These are phyloP conservation scores for Aspergillus panamensis DNA, from an alignment of 495 filamentous ascomycete species.

Conservation along the genomic window DNA sequence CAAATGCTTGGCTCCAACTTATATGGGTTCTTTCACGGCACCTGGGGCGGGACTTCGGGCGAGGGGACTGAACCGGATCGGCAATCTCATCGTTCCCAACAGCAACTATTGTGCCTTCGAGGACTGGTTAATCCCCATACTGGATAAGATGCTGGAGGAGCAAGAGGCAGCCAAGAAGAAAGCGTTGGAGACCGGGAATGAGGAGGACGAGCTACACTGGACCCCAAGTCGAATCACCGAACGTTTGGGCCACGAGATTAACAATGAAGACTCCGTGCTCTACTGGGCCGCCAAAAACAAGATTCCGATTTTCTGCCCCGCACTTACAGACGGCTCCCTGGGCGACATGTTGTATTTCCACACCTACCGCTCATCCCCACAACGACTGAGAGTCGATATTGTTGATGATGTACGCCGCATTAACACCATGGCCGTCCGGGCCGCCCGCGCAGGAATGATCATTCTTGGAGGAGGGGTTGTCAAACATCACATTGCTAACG, in stretches of 20 bases:
- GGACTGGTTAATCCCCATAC: conserved; percentile 91
- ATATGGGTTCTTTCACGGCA: conserved; percentile 78
- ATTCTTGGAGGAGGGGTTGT: conserved; percentile 89
- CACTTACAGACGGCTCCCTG: conserved; percentile 87
- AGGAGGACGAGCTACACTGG: conserved; percentile 75
- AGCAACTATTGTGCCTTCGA: conserved; percentile 96
- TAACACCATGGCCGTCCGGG: conserved; percentile 82
- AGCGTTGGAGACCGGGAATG: conserved; percentile 43
- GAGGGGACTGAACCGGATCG: conserved; percentile 90
- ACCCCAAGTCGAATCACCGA: conserved; percentile 85
- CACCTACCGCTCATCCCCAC: conserved; percentile 79
- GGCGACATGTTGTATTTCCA: conserved; percentile 99
- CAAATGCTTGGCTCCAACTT: conserved; percentile 93
- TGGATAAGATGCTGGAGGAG: conserved; percentile 87
- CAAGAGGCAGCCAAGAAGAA: conserved; percentile 68
- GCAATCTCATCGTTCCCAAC: conserved; percentile 94
- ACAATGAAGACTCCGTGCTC: conserved; percentile 79
- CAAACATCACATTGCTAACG: conserved; percentile 98
- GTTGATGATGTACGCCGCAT: conserved; percentile 84
- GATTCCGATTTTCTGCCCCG: conserved; percentile 95
- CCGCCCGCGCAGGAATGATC: conserved; percentile 84
- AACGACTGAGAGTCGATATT: conserved; percentile 77
- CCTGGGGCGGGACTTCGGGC: conserved; percentile 69
- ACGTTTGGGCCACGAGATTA: conserved; percentile 85
- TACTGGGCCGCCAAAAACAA: conserved; percentile 94